A percentile compares a stretch with the other conserved stretches of the same genome.
Conservation (phyloP, 1,284 basidiomycete genomes). For the Leccinum ponderosum region DNA sequence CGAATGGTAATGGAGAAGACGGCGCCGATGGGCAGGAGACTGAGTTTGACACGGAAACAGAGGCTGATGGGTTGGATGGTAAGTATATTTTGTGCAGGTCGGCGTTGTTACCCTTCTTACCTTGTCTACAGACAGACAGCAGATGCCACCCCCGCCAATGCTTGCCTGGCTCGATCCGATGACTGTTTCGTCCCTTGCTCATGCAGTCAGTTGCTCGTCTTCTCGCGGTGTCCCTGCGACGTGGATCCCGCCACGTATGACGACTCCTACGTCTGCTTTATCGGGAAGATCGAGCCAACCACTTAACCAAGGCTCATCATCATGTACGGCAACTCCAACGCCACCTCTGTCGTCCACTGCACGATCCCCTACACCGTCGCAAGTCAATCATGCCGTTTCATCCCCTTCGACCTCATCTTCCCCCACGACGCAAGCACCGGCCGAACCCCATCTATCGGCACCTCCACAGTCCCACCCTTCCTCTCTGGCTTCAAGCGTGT, state of each 20-base stretch:
- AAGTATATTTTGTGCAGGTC: constrained; percentile 13
- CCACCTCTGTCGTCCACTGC: background rate
- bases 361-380: constrained; percentile 1
- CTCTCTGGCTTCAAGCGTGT: constrained; percentile 20
- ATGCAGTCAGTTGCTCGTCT: constrained; percentile 16
- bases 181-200: constrained; percentile 32
- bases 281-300: constrained; percentile 10
- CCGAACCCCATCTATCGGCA: constrained; percentile 1
- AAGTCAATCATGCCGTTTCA: background rate
- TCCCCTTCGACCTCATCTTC: constrained; percentile 10
- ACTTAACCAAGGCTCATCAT: constrained; percentile 1
- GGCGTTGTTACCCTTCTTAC: constrained; percentile 11
- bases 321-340: background rate
- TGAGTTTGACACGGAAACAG: constrained; percentile 36
- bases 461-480: background rate
- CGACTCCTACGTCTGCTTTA: constrained; percentile 2
- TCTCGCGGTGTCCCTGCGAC: constrained; percentile 15
- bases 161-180: constrained; percentile 41
- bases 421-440: constrained; percentile 1
- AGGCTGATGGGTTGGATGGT: constrained; percentile 33
- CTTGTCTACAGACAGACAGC: constrained; percentile 27
- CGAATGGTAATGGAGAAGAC: constrained; percentile 16
- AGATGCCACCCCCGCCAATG: constrained; percentile 51
- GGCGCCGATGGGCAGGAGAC: constrained; percentile 30
- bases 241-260: constrained; percentile 10